These are phyloP conservation scores for Conoideocrella luteorostrata DNA, from an alignment of 2,329 filamentous ascomycete species.

Conservation along the genomic window DNA sequence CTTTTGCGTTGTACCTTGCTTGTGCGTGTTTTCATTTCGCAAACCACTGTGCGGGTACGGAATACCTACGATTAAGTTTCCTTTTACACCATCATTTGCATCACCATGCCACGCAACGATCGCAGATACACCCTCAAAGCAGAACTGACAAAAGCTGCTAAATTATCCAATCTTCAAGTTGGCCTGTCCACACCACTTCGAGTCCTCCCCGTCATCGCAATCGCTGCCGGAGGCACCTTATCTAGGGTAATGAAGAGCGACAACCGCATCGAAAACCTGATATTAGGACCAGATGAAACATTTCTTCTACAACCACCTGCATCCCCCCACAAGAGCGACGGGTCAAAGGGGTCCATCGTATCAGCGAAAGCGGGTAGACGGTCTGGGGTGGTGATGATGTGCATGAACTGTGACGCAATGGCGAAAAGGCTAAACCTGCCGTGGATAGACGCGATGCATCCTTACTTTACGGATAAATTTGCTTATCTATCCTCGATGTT, in stretches of 20 bases:
- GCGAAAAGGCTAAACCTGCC: not conserved
- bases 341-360: not conserved
- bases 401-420: not conserved
- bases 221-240: slow-evolving; percentile 14
- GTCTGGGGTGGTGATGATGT: not conserved
- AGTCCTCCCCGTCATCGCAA: slow-evolving; percentile 13
- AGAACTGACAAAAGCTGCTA: slow-evolving; percentile 14
- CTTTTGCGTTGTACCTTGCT: too few relatives aligned
- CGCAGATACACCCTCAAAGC: slow-evolving; percentile 4
- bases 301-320: slow-evolving; percentile 2
- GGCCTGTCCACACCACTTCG: slow-evolving; percentile 14
- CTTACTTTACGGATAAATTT: not conserved
- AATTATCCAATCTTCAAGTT: slow-evolving; percentile 14
- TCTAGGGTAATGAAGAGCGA: slow-evolving; percentile 9
- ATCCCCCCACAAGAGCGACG: not conserved
- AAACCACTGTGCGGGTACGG: too few relatives aligned
- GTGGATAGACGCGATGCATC: not conserved
- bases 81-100: too few relatives aligned
- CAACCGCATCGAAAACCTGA: slow-evolving; percentile 14
- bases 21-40: too few relatives aligned
- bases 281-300: slow-evolving; percentile 11
- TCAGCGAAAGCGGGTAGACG: not conserved
- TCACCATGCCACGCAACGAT: not conserved
- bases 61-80: too few relatives aligned
- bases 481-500: too few relatives aligned